Evolutionary conservation across 345 rosid genomes (phyloP), one percentile per base, ranked within the genome.

Genomic region (Gossypium bickii): DNA sequence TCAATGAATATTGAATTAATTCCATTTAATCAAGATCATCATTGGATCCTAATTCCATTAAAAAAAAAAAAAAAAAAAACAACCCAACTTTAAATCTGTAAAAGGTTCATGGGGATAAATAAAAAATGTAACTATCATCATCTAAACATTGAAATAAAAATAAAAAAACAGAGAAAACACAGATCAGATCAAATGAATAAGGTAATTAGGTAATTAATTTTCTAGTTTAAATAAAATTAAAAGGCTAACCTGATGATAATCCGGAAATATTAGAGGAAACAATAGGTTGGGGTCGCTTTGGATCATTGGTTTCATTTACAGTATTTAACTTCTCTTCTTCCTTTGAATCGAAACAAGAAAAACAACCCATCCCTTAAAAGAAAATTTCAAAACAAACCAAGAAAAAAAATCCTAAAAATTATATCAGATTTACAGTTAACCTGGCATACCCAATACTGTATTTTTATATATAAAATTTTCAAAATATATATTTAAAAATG

Each of bases 301-400:
- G 90, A 86, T 72, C 86, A 78, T 84, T 85, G 55, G 87, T 76
- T 71, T 86, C 87, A 47, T 83, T 88, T 10, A 77, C 86, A 29
- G 85, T 88, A 82, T 91, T 91, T 80, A 93, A 77, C 83, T 74
- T 87, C 88, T 90, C 92, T 38, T 85, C 97, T 74, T 92, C 91
- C 87, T 82, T 89, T 24, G 98, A 92, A 86, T 89, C 96, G 70
- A 91, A 94, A 83, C 95, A 92, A 51, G 98, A 79, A 85, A 92
- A 94, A 80, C 98, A 94, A 76, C 97, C 98, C 98, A 94, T 94
- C 79, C 78, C 68, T 80, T 24, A 56, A 17, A 78, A 79, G 71
- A 34, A 34, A 34, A 5, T 34, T 34, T 38, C 80, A 73, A 78
- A 62, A 38, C 51, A 34, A 73, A 61, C 41, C 45, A 3, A 69